Percentiles rank a stretch among this genome's conserved stretches.
Evolutionary conservation across 2,329 filamentous ascomycete species (phyloP).

Genomic region (Pestalotiopsis sp.): DNA sequence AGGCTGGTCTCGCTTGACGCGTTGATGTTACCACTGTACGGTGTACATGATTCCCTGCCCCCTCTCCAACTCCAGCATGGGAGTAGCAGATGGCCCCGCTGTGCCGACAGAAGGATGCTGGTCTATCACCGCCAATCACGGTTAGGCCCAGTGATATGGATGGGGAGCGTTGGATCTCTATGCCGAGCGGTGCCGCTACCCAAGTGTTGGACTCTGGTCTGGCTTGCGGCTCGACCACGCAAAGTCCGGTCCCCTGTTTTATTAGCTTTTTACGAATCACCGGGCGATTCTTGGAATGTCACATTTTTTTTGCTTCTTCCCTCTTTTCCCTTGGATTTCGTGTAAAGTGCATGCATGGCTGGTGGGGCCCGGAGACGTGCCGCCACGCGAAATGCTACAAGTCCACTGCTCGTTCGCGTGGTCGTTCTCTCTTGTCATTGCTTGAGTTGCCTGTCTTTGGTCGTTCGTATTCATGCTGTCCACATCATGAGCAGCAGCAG

Average conservation of each 20-base stretch:
- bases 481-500: no score
- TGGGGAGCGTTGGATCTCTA: neutral
- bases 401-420: neutral
- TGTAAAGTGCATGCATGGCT: neutral
- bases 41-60: no score
- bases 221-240: neutral
- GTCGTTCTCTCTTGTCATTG: no score
- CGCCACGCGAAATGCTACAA: neutral
- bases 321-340: neutral
- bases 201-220: neutral
- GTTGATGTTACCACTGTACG: neutral
- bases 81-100: neutral
- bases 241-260: neutral
- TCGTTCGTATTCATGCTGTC: no score
- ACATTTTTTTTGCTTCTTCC: neutral
- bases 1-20: neutral
- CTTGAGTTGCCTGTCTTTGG: no score
- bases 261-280: neutral
- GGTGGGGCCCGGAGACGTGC: neutral
- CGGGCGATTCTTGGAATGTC: neutral
- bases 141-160: neutral
- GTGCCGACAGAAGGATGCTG: neutral
- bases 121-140: neutral
- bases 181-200: neutral
- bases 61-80: no score